Evolutionary conservation across 2,329 filamentous ascomycete genomes (phyloP).

Genomic region (Colletotrichum godetiae): DNA sequence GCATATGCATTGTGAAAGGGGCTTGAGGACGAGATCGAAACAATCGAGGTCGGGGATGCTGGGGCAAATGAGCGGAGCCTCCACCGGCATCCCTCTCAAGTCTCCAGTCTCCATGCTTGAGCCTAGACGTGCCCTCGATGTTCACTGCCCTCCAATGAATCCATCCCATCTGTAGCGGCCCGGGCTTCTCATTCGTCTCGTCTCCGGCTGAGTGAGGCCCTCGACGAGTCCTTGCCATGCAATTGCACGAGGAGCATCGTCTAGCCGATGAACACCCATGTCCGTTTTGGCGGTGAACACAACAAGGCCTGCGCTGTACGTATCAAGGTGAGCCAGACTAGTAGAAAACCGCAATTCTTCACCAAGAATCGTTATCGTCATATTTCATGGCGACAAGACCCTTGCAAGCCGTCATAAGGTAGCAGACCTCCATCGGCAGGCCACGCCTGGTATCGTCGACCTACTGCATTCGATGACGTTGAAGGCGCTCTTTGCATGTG

Average conservation of each 20-base stretch:
- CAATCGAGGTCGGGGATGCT: slow-evolving; percentile 23
- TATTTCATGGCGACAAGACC: not conserved
- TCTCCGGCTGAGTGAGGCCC: not conserved
- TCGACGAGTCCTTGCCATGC: not conserved
- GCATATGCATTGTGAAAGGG: slow-evolving; percentile 32
- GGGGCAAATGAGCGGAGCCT: slow-evolving; percentile 6
- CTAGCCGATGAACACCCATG: slow-evolving; percentile 5
- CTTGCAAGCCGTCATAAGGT: not conserved
- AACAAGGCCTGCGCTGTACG: not conserved
- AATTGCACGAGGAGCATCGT: not conserved
- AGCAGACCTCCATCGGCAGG: not conserved
- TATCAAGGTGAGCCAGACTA: not conserved
- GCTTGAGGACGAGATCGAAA: slow-evolving; percentile 29
- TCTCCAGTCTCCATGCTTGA: too few relatives aligned
- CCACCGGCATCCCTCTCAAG: slow-evolving; percentile 1
- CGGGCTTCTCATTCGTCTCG: slow-evolving; percentile 4
- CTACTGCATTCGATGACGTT: slow-evolving; percentile 17
- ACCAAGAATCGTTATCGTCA: not conserved
- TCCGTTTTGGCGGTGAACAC: slow-evolving; percentile 25
- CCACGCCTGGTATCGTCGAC: not conserved
- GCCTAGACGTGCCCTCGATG: too few relatives aligned
- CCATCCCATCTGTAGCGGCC: slow-evolving; percentile 17
- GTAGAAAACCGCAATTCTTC: not conserved
- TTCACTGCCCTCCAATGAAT: not conserved
- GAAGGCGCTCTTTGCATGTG: not conserved